phyloP scores from a whole-genome alignment of 2,329 filamentous ascomycete species.

The Grosmannia serpens region DNA sequence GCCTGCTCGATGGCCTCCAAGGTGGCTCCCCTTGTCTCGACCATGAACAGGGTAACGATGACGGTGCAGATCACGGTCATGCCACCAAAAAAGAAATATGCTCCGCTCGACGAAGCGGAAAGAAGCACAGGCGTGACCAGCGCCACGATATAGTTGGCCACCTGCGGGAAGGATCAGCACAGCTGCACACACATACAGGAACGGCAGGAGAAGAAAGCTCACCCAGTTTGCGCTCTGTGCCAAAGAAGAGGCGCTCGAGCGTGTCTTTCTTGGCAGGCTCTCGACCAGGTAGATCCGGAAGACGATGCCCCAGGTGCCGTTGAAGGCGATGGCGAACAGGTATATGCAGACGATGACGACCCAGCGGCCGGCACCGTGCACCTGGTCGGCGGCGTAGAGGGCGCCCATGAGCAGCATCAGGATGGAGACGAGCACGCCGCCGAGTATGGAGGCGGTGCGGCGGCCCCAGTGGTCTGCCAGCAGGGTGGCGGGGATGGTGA shows the following conservation, averaged over 20 bases:
- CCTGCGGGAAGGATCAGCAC: conserved; percentile 12
- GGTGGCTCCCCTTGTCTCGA: conserved; percentile 28
- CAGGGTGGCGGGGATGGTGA: conserved; percentile 41
- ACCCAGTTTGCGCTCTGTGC: conserved; percentile 43
- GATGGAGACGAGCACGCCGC: conserved; percentile 36
- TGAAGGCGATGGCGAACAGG: conserved; percentile 33
- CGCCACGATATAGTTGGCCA: conserved; percentile 33
- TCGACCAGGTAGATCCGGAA: conserved; percentile 43
- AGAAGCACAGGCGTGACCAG: conserved; percentile 30
- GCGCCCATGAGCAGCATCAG: conserved; percentile 42
- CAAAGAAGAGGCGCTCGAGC: conserved; percentile 41
- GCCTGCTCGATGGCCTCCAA: conserved; percentile 27
- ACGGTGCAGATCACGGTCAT: conserved; percentile 25
- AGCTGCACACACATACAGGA: too few species aligned
- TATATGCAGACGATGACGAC: conserved; percentile 40
- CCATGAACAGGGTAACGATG: conserved; percentile 27
- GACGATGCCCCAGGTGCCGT: conserved; percentile 38
- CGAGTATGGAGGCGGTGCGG: conserved; percentile 38
- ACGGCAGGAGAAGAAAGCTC: not conserved
- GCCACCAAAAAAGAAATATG: conserved; percentile 33
- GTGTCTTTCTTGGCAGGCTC: conserved; percentile 41
- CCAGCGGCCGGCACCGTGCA: conserved; percentile 32
- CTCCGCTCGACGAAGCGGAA: conserved; percentile 25
- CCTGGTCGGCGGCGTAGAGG: conserved; percentile 33
- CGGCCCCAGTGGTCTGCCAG: conserved; percentile 46